A percentile compares a stretch with the other conserved stretches of the same genome.
phyloP scores from a whole-genome alignment of 129 eudicot species.

The Tanacetum coccineum region DNA sequence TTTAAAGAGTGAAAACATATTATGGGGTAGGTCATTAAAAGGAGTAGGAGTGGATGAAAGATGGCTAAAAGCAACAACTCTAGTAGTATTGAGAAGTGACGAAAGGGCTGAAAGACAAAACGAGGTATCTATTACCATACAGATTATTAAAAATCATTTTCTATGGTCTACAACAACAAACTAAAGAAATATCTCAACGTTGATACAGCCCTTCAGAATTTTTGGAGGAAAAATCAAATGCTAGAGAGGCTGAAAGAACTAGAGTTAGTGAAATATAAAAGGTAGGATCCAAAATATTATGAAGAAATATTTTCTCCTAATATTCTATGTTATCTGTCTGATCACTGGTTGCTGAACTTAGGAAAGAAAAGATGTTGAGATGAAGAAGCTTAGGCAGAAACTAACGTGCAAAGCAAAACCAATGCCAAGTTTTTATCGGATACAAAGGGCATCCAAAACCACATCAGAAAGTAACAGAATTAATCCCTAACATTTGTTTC shows the following conservation, averaged over 20 bases:
- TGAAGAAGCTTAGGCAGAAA: conserved; percentile 35
- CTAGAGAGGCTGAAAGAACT: conserved; percentile 52
- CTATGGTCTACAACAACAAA: background rate
- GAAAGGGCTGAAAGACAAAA: conserved; percentile 54
- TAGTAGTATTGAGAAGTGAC: conserved; percentile 42
- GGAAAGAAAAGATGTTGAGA: conserved; percentile 48
- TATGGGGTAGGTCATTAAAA: too few species aligned
- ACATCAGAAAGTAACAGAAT: too few species aligned
- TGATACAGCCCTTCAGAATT: conserved; percentile 44
- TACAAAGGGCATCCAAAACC: too few species aligned
- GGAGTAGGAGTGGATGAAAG: too few species aligned
- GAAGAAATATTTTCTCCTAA: background rate
- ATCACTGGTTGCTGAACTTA: too few species aligned
- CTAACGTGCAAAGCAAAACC: conserved; percentile 53
- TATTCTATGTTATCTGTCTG: background rate
- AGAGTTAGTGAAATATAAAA: conserved; percentile 41
- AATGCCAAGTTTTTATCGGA: conserved; percentile 44
- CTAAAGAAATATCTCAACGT: conserved; percentile 2
- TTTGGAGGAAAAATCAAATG: too few species aligned
- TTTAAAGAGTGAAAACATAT: too few species aligned
- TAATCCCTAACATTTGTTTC: too few species aligned
- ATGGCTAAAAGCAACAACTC: conserved; percentile 31
- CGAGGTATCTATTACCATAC: too few species aligned
- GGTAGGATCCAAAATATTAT: conserved; percentile 29
- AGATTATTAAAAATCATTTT: background rate